A percentile compares a stretch with the other conserved stretches of the same genome.
phyloP scores from a whole-genome alignment of 805 yeast genomes.

The Yamadazyma paraphyllophila region DNA sequence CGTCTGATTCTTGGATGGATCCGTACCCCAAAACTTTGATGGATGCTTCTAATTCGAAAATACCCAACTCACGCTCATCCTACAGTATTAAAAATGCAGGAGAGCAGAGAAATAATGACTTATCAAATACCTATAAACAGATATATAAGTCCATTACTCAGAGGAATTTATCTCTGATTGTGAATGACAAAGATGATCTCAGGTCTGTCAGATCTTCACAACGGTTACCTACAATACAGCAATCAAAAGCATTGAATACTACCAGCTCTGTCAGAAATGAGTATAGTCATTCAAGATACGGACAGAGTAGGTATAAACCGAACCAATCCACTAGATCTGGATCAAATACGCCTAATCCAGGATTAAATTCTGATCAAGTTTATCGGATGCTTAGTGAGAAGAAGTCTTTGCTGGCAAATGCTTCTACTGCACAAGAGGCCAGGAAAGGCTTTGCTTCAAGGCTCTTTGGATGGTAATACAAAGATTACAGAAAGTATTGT shows the following conservation, averaged over 20 bases:
- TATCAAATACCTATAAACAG: constrained; percentile 31
- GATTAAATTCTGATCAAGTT: constrained; percentile 12
- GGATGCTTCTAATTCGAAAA: constrained; percentile 2
- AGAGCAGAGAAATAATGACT: constrained; percentile 16
- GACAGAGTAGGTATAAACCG: background rate
- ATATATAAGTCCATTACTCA: constrained; percentile 38
- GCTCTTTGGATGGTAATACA: constrained; percentile 38
- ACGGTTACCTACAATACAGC: constrained; percentile 17
- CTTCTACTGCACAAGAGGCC: constrained; percentile 1
- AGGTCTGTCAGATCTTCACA: constrained; percentile 13
- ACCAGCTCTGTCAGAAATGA: constrained; percentile 7
- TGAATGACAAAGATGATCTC: constrained; percentile 12
- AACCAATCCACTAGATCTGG: background rate
- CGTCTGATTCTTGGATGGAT: constrained; percentile 54
- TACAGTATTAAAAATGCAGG: constrained; percentile 21
- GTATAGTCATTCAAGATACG: background rate
- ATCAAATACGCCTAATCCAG: background rate
- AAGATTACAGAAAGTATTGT: background rate
- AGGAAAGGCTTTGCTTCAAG: constrained; percentile 24
- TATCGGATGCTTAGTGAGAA: constrained; percentile 11
- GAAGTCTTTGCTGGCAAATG: constrained; percentile 1
- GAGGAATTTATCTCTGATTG: constrained; percentile 23
- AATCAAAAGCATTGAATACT: constrained; percentile 8
- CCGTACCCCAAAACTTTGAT: constrained; percentile 19
- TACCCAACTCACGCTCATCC: constrained; percentile 20